Percentiles rank a stretch among this genome's conserved stretches.
phyloP scores from a whole-genome alignment of 768 basidiomycete species.

The Leucosporidium creatinivorum region DNA sequence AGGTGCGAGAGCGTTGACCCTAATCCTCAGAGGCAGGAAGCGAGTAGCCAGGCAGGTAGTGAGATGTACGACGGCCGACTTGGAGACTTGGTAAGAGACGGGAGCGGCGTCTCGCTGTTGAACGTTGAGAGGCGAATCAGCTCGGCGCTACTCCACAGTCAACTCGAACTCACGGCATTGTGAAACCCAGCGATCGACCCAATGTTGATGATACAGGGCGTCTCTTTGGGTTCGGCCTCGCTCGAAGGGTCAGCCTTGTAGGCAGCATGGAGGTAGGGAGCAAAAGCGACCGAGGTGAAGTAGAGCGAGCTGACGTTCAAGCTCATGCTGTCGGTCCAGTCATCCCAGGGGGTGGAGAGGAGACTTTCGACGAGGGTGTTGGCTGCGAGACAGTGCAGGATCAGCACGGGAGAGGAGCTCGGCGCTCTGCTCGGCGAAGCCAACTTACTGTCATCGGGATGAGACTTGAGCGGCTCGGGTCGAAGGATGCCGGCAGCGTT shows the following conservation, averaged over 20 bases:
- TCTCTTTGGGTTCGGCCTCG: background rate
- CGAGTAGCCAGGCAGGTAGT: conserved; percentile 1
- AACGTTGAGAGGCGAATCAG: too few relatives aligned
- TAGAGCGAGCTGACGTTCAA: conserved; percentile 4
- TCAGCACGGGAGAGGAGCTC: too few relatives aligned
- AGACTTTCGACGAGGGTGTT: background rate
- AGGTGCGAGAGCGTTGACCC: conserved; percentile 5
- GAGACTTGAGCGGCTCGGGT: background rate
- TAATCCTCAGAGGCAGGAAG: background rate
- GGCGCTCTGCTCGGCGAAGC: background rate
- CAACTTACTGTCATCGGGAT: conserved; percentile 1
- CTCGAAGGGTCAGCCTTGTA: background rate
- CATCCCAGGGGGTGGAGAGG: background rate
- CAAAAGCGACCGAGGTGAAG: background rate
- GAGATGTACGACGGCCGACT: background rate
- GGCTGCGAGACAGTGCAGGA: background rate
- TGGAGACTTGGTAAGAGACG: conserved; percentile 1
- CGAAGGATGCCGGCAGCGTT: background rate
- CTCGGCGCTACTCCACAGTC: background rate
- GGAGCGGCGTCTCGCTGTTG: background rate
- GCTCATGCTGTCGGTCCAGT: background rate
- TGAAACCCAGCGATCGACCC: background rate
- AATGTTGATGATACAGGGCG: conserved; percentile 2
- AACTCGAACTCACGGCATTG: background rate
- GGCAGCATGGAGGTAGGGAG: background rate